phyloP scores from a whole-genome alignment of 345 rosid genomes.

The Citrus glauca region DNA sequence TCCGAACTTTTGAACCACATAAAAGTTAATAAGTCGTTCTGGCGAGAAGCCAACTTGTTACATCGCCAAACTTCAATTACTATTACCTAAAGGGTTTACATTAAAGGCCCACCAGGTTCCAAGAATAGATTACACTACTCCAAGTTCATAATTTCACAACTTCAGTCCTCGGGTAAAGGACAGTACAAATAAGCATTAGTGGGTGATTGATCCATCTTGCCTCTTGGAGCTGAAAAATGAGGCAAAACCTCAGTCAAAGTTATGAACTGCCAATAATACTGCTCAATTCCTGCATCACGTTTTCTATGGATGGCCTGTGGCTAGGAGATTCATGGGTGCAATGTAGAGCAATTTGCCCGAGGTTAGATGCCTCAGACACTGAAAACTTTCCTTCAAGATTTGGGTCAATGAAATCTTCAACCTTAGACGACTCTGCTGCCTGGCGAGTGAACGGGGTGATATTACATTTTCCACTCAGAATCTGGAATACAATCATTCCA shows the following conservation, averaged over 20 bases:
- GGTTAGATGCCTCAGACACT: constrained; percentile 54
- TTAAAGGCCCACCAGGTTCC: background rate
- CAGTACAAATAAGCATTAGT: constrained; percentile 6
- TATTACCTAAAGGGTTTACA: background rate
- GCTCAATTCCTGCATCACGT: constrained; percentile 59
- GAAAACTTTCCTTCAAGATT: constrained; percentile 62
- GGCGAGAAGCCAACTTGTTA: background rate
- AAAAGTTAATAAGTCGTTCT: background rate
- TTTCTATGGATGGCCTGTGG: constrained; percentile 70
- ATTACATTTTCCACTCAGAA: constrained; percentile 67
- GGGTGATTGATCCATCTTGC: constrained; percentile 18
- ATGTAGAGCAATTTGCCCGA: constrained; percentile 53
- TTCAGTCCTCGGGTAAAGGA: constrained; percentile 7
- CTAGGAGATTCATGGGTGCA: constrained; percentile 73
- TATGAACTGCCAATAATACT: constrained; percentile 27
- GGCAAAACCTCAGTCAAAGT: constrained; percentile 17
- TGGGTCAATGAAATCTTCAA: constrained; percentile 60
- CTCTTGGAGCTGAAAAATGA: constrained; percentile 26
- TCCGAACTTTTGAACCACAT: background rate
- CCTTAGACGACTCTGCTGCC: constrained; percentile 47
- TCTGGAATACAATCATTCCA: constrained; percentile 71
- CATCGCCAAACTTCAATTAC: background rate
- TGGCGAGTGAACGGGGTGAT: constrained; percentile 42
- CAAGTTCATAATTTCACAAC: background rate
- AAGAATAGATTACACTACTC: background rate